Percentiles rank a stretch among this genome's conserved stretches.
These are phyloP conservation scores for Vigna trinervia DNA, from an alignment of 306 rosid species.

Conservation along the genomic window DNA sequence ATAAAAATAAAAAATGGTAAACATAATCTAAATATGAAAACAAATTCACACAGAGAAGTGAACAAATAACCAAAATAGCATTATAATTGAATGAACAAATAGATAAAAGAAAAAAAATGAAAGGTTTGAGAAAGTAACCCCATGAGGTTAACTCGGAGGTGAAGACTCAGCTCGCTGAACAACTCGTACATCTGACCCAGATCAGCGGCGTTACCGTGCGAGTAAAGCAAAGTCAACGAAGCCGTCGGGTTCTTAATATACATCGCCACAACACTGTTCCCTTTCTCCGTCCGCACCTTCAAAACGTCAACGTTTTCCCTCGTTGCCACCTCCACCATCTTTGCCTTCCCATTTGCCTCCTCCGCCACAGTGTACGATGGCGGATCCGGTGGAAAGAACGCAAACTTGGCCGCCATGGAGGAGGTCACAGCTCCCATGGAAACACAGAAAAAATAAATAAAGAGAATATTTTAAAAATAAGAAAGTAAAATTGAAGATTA, in stretches of 20 bases:
- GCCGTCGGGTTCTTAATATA: constrained; percentile 31
- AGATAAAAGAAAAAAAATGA: no score
- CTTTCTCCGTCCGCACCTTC: constrained; percentile 33
- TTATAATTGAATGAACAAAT: background rate
- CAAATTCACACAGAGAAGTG: background rate
- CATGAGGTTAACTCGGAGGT: constrained; percentile 40
- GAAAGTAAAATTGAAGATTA: background rate
- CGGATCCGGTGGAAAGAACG: constrained; percentile 39
- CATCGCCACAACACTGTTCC: constrained; percentile 27
- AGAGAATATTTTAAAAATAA: no score
- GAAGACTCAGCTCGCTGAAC: constrained; percentile 30
- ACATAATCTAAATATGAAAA: background rate
- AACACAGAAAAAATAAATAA: no score
- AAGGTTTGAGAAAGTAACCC: constrained; percentile 1
- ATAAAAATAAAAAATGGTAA: background rate
- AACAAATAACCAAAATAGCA: background rate
- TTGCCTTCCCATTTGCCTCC: constrained; percentile 1
- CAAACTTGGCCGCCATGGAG: constrained; percentile 38
- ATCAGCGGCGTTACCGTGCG: constrained; percentile 41
- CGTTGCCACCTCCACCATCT: constrained; percentile 28
- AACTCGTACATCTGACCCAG: constrained; percentile 44
- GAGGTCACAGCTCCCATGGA: constrained; percentile 36
- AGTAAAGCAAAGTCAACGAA: constrained; percentile 35
- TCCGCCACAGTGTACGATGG: constrained; percentile 33
- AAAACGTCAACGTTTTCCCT: constrained; percentile 32